Evolutionary conservation across 2,329 filamentous ascomycete species (phyloP).

Genomic region (Botrytis squamosa): DNA sequence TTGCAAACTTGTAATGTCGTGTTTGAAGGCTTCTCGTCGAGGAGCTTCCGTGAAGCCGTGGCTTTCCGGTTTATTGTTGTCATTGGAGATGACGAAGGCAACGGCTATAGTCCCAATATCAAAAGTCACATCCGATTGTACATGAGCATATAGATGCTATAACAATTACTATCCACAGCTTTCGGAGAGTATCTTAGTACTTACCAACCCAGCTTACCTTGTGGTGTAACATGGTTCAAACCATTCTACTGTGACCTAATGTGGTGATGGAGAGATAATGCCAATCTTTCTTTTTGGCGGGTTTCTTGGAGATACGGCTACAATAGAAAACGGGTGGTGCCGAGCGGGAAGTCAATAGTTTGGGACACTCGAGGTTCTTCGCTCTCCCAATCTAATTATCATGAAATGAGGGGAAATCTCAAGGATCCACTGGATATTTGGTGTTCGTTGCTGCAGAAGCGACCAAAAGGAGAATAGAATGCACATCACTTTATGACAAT

Average conservation of each 20-base stretch:
- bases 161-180: neutral
- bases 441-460: conserved; percentile 23
- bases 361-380: conserved; percentile 19
- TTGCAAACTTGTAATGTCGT: neutral
- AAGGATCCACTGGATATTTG: conserved; percentile 12
- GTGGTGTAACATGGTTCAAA: conserved; percentile 11
- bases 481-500: conserved; percentile 13
- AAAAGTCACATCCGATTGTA: neutral
- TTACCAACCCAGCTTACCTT: neutral
- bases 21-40: neutral
- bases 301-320: conserved; percentile 15
- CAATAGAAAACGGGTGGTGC: conserved; percentile 16
- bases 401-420: conserved; percentile 26
- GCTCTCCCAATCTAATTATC: conserved; percentile 18
- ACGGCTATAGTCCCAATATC: neutral
- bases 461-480: conserved; percentile 23
- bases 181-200: neutral
- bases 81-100: neutral
- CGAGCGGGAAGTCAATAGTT: conserved; percentile 17
- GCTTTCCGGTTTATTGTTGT: neutral
- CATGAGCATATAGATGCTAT: neutral
- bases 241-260: conserved; percentile 7
- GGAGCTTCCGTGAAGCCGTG: neutral
- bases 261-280: conserved; percentile 15
- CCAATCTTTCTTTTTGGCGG: conserved; percentile 15